Evolutionary conservation across 305 asterid species (phyloP).

Genomic region (Striga hermonthica): DNA sequence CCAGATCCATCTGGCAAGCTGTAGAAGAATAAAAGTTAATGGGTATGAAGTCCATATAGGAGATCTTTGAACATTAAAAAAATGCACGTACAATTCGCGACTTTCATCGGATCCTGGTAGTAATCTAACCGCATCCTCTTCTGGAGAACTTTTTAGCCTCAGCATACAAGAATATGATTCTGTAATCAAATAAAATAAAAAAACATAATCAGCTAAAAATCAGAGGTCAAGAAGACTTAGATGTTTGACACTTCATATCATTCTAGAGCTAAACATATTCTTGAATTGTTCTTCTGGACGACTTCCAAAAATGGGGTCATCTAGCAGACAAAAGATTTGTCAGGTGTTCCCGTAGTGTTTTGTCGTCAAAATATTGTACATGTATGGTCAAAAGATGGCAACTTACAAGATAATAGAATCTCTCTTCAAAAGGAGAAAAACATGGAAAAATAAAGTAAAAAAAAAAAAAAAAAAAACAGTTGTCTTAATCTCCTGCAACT

Average conservation of each 20-base stretch:
- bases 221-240: constrained; percentile 21
- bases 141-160: constrained; percentile 79
- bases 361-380: not conserved
- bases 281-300: constrained; percentile 8
- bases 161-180: constrained; percentile 78
- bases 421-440: no score
- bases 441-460: no score
- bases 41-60: not conserved
- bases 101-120: constrained; percentile 97
- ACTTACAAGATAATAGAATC: not conserved
- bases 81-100: constrained; percentile 71
- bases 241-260: not conserved
- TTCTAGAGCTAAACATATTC: not conserved
- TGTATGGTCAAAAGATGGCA: not conserved
- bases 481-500: not conserved
- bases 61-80: constrained; percentile 5
- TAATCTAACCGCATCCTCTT: constrained; percentile 77
- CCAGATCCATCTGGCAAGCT: constrained; percentile 95
- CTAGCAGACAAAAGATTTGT: not conserved
- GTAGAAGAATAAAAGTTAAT: constrained; percentile 22
- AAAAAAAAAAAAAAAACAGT: not conserved
- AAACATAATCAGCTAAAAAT: constrained; percentile 11
- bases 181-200: constrained; percentile 31
- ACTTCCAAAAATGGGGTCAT: not conserved
- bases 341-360: not conserved